These are phyloP conservation scores for Globisporangium cylindrosporum DNA, from an alignment of 352 stramenopile species.

Conservation along the genomic window DNA sequence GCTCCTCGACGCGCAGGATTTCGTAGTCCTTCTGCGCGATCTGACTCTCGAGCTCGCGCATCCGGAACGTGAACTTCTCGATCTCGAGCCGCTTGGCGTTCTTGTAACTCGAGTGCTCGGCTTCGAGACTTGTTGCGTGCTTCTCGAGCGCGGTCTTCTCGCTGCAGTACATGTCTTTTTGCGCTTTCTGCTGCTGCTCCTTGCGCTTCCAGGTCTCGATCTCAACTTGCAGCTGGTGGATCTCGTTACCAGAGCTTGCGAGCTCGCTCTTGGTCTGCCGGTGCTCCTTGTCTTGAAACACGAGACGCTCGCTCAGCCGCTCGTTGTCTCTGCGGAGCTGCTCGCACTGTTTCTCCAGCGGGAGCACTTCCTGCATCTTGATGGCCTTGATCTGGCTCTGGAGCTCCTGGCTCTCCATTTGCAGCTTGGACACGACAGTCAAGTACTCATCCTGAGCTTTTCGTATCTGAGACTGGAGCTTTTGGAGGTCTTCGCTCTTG, in stretches of 20 bases:
- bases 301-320: constrained; percentile 23
- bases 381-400: constrained; percentile 22
- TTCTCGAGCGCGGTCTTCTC: constrained; percentile 38
- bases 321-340: constrained; percentile 36
- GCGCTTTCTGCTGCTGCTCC: constrained; percentile 41
- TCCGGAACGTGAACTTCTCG: constrained; percentile 41
- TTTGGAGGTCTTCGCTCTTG: constrained; percentile 17
- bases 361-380: constrained; percentile 27
- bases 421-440: constrained; percentile 21
- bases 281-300: constrained; percentile 32
- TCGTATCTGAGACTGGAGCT: constrained; percentile 28
- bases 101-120: constrained; percentile 27
- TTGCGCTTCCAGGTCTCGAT: constrained; percentile 44
- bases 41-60: constrained; percentile 46
- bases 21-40: constrained; percentile 58
- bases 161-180: constrained; percentile 25
- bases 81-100: constrained; percentile 34
- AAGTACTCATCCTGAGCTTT: constrained; percentile 29
- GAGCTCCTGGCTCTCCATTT: constrained; percentile 30
- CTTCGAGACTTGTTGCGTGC: constrained; percentile 29
- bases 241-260: constrained; percentile 17
- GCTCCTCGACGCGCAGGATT: constrained; percentile 35
- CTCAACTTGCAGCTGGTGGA: constrained; percentile 40
- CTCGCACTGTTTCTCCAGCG: constrained; percentile 36
- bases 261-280: constrained; percentile 29